Conservation (phyloP, 352 stramenopile genomes). For the Phytophthora tentaculata region DNA sequence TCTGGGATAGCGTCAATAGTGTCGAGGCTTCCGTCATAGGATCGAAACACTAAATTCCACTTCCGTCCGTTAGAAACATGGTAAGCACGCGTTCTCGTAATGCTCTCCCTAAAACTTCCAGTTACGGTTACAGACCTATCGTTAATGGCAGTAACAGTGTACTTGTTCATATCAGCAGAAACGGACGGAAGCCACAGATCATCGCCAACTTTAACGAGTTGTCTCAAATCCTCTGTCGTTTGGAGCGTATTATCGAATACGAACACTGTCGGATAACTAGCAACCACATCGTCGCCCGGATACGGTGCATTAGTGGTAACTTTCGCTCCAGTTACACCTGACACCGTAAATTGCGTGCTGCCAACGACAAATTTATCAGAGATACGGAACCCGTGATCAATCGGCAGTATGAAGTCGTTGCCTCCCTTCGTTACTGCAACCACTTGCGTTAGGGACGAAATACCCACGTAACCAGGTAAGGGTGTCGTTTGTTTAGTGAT, state of each 20-base stretch:
- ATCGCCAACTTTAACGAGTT: constrained; percentile 43
- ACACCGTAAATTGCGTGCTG: constrained; percentile 45
- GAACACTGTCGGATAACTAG: constrained; percentile 32
- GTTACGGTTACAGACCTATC: constrained; percentile 50
- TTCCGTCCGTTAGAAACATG: constrained; percentile 52
- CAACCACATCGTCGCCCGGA: constrained; percentile 36
- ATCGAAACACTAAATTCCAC: constrained; percentile 78
- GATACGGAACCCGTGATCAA: constrained; percentile 42
- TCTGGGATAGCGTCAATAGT: constrained; percentile 65
- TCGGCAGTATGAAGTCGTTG: constrained; percentile 49
- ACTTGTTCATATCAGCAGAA: constrained; percentile 58
- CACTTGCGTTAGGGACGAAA: constrained; percentile 51
- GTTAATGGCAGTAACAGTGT: constrained; percentile 37
- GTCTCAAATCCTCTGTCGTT: constrained; percentile 62
- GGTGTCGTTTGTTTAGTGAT: constrained; percentile 61
- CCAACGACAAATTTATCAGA: constrained; percentile 50
- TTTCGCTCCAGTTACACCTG: constrained; percentile 20
- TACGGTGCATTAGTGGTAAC: constrained; percentile 51
- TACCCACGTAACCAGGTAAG: constrained; percentile 56
- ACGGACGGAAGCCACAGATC: constrained; percentile 62
- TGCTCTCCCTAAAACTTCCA: constrained; percentile 50
- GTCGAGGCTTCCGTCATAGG: constrained; percentile 58
- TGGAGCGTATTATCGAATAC: constrained; percentile 71
- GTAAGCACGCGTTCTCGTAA: constrained; percentile 46
- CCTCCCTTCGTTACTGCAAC: constrained; percentile 42